Evolutionary conservation across 352 stramenopile species (phyloP).

Genomic region (Peronospora tabacina): DNA sequence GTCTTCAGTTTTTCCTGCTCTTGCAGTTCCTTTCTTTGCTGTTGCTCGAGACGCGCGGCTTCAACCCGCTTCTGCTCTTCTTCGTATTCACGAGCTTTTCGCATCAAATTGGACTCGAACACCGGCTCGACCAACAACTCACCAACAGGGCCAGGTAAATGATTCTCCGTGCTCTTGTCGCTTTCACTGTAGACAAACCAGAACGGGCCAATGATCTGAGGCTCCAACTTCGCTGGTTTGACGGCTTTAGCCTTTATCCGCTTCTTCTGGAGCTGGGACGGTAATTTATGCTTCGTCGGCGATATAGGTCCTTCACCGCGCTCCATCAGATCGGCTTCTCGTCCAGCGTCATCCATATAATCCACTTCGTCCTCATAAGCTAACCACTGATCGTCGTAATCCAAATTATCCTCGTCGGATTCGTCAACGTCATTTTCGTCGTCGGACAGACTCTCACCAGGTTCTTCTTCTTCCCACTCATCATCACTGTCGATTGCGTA

Average conservation of each 20-base stretch:
- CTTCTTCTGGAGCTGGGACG: slow-evolving; percentile 47
- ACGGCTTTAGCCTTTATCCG: slow-evolving; percentile 41
- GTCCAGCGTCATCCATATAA: slow-evolving; percentile 52
- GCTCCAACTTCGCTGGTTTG: slow-evolving; percentile 62
- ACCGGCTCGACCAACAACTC: slow-evolving; percentile 29
- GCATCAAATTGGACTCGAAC: slow-evolving; percentile 47
- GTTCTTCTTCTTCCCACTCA: slow-evolving; percentile 86
- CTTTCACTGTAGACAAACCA: slow-evolving; percentile 12
- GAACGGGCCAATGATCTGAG: slow-evolving; percentile 53
- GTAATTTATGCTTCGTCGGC: slow-evolving; percentile 44
- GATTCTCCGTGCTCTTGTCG: slow-evolving; percentile 2
- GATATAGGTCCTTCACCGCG: slow-evolving; percentile 20
- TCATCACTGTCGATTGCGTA: slow-evolving; percentile 82
- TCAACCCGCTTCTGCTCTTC: slow-evolving; percentile 31
- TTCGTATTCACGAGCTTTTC: slow-evolving; percentile 39
- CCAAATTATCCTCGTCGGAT: slow-evolving; percentile 69
- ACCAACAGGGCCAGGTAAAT: slow-evolving; percentile 19
- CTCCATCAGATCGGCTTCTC: slow-evolving; percentile 23
- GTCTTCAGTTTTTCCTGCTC: slow-evolving; percentile 21
- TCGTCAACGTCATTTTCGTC: slow-evolving; percentile 68
- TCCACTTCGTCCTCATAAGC: slow-evolving; percentile 85
- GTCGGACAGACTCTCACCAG: slow-evolving; percentile 72
- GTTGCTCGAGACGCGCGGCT: slow-evolving; percentile 18
- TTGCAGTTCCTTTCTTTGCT: slow-evolving; percentile 18
- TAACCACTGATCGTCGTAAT: slow-evolving; percentile 82